A percentile compares a stretch with the other conserved stretches of the same genome.
Conservation (phyloP, 495 filamentous ascomycete genomes). For the Pyronema domesticum region DNA sequence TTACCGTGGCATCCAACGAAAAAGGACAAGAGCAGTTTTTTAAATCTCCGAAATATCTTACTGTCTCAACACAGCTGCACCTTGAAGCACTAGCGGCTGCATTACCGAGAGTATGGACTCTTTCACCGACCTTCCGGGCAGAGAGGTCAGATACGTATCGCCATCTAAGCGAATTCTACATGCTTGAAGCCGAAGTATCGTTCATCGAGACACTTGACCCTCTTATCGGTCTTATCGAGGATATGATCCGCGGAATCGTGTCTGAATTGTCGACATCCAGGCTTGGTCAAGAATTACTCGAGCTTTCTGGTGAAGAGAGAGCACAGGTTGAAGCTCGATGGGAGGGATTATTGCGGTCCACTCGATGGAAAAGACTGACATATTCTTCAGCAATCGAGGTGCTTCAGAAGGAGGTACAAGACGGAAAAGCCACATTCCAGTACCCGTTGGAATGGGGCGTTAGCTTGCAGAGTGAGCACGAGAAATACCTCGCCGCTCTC, state of each 20-base stretch:
- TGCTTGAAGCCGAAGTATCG: conserved; percentile 80
- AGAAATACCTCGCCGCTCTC: conserved; percentile 62
- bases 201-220: conserved; percentile 51
- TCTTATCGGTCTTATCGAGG: conserved; percentile 64
- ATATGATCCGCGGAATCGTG: conserved; percentile 49
- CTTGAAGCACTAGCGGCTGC: conserved; percentile 82
- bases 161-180: conserved; percentile 95
- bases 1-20: conserved; percentile 38
- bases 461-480: conserved; percentile 80
- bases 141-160: conserved; percentile 88
- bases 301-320: conserved; percentile 9
- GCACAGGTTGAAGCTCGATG: conserved; percentile 45
- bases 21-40: conserved; percentile 42
- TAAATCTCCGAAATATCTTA: conserved; percentile 78
- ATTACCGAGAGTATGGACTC: conserved; percentile 78
- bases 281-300: conserved; percentile 45
- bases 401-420: conserved; percentile 41
- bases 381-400: conserved; percentile 60
- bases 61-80: conserved; percentile 87
- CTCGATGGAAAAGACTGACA: conserved; percentile 62
- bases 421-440: conserved; percentile 38
- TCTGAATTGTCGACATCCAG: conserved; percentile 36
- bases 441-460: conserved; percentile 49
- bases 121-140: conserved; percentile 85
- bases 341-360: conserved; percentile 40